Evolutionary conservation across 768 basidiomycete species (phyloP).

Genomic region (Imleria badia): DNA sequence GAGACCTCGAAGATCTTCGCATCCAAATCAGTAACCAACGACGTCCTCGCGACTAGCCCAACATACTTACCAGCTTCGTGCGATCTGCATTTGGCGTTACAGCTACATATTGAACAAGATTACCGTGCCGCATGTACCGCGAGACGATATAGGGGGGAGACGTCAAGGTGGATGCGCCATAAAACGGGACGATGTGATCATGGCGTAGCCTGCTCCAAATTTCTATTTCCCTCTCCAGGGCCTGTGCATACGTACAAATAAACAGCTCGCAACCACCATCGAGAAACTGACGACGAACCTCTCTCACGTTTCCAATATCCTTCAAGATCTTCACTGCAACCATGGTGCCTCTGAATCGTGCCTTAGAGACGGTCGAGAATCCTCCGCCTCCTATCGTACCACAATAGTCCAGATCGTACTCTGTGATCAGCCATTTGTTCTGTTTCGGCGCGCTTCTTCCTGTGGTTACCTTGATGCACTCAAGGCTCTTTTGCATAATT

Average conservation of each 20-base stretch:
- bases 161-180: slow-evolving; percentile 10
- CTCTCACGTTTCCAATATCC: neutral
- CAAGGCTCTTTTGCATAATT: neutral
- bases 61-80: neutral
- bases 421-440: slow-evolving; percentile 24
- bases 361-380: slow-evolving; percentile 14
- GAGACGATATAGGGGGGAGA: slow-evolving; percentile 7
- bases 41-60: neutral
- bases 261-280: too few species aligned
- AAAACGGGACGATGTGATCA: slow-evolving; percentile 12
- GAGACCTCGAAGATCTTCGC: slow-evolving; percentile 12
- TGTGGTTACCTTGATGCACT: slow-evolving; percentile 1
- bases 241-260: neutral
- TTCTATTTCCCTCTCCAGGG: slow-evolving; percentile 4
- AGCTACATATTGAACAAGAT: slow-evolving; percentile 5
- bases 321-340: slow-evolving; percentile 6
- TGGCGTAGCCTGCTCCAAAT: slow-evolving; percentile 13
- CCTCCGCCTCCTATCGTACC: slow-evolving; percentile 26
- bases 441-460: slow-evolving; percentile 3
- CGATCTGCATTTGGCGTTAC: neutral
- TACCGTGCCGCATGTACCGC: slow-evolving; percentile 7
- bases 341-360: neutral
- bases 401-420: slow-evolving; percentile 28
- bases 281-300: neutral
- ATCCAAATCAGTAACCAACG: neutral